Evolutionary conservation across 1,284 basidiomycete genomes (phyloP), one percentile per base, ranked within the genome.

Genomic region (Trametes pubescens): DNA sequence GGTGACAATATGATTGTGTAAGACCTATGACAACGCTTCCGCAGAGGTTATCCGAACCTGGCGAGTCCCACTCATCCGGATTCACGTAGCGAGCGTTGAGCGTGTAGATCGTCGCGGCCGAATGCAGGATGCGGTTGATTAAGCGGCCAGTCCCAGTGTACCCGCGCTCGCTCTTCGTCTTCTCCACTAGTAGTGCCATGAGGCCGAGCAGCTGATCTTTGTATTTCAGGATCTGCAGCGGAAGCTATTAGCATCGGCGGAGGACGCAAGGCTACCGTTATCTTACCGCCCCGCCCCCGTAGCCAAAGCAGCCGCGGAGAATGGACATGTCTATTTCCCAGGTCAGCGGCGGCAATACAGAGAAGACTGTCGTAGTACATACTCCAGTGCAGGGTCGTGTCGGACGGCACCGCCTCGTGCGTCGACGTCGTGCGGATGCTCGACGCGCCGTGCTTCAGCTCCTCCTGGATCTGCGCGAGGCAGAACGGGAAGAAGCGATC

Each of bases 341-440:
- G 46, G 37, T 53, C 35, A 69, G 56, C 63, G 47, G 54, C 37
- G 24, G 21, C 61, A 49, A 46, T 43, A 35, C 13, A 53, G 66
- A 26, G 34, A 53, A 52, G 64, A 48, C 7, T 4, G 16, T 70
- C 56, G 63, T n/a, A 55, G 24, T 48, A 79, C 92, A 75, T 72
- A 93, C 92, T 96, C 95, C 96, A 99, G 76, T 98, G 96, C 57
- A 99, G 81, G 0, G 94, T 92, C 1, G 95, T 96, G 73, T 99
- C 97, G 7, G 93, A 93, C 4, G 94, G 88, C 1, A 94, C 84
- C 0, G 94, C 92, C 21, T 88, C 85, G 67, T 91, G 87, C 7
- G 88, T 89, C 0, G 95, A 96, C 1, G 96, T 99, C 9, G 95
- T 98, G 34, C 95, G 84, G 38, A 91, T 84, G 63, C 93, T 94